Conservation (phyloP, 2,329 filamentous ascomycete species). For the Colletotrichum cuscutae region DNA sequence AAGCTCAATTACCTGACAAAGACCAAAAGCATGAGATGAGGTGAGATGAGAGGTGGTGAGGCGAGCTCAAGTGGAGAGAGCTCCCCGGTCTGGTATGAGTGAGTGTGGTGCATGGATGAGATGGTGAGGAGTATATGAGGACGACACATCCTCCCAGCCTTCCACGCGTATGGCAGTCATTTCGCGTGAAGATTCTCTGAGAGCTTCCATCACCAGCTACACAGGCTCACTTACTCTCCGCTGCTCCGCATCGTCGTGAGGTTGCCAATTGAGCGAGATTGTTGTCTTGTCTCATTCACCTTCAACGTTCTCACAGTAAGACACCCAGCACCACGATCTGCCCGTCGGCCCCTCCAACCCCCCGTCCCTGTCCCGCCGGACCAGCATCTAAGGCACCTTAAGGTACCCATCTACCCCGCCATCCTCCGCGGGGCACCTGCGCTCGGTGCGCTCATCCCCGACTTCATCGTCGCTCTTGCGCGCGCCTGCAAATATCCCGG, state of each 20-base stretch:
- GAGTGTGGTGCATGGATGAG: background rate
- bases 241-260: background rate
- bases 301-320: background rate
- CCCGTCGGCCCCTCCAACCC: slow-evolving; percentile 1
- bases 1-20: background rate
- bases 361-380: background rate
- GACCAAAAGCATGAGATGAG: background rate
- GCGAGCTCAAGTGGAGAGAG: background rate
- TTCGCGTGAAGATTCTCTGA: background rate
- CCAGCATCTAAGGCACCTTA: too few species aligned
- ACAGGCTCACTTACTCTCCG: background rate
- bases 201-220: background rate
- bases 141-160: slow-evolving; percentile 1
- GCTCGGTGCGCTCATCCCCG: slow-evolving; percentile 18
- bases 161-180: background rate
- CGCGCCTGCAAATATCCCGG: background rate
- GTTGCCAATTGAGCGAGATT: background rate
- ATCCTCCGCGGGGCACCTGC: slow-evolving; percentile 24
- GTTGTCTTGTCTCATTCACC: background rate
- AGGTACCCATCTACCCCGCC: slow-evolving; percentile 25
- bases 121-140: slow-evolving; percentile 25
- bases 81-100: background rate
- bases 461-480: slow-evolving; percentile 8
- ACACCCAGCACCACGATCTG: background rate
- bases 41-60: slow-evolving; percentile 3